Evolutionary conservation across 2,329 filamentous ascomycete species (phyloP).

Genomic region (Fusarium coffeatum): DNA sequence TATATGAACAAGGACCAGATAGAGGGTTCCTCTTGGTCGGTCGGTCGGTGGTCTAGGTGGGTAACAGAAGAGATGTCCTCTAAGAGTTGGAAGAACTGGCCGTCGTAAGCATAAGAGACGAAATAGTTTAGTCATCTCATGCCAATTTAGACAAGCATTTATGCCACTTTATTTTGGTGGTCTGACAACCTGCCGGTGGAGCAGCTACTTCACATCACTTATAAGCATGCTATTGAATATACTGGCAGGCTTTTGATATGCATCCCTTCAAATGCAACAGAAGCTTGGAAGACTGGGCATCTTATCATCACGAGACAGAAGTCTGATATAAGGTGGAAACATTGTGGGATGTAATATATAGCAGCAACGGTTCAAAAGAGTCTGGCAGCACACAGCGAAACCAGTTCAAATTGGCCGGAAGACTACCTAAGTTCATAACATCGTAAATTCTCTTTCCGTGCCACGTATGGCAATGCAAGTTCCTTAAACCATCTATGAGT

Average conservation of each 20-base stretch:
- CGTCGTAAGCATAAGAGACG: too few relatives aligned
- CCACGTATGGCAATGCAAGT: conserved; percentile 34
- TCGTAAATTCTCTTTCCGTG: conserved; percentile 24
- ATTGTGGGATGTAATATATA: conserved; percentile 17
- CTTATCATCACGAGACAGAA: background rate
- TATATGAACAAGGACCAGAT: background rate
- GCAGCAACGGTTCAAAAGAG: background rate
- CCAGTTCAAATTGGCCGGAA: conserved; percentile 6
- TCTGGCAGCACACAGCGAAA: background rate
- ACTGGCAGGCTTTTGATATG: background rate
- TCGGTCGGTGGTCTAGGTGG: background rate
- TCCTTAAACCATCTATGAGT: conserved; percentile 26
- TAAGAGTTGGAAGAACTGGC: too few relatives aligned
- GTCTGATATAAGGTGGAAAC: background rate
- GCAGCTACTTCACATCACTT: background rate
- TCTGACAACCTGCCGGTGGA: too few relatives aligned
- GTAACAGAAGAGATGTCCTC: too few relatives aligned
- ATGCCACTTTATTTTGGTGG: too few relatives aligned
- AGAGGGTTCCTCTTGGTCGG: background rate
- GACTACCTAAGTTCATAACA: conserved; percentile 29
- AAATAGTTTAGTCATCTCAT: too few relatives aligned
- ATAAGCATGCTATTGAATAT: background rate
- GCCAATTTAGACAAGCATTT: too few relatives aligned
- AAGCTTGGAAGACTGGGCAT: background rate
- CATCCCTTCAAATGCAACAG: background rate